Evolutionary conservation across 768 basidiomycete species (phyloP).

Genomic region (Macrolepiota dolichaula): DNA sequence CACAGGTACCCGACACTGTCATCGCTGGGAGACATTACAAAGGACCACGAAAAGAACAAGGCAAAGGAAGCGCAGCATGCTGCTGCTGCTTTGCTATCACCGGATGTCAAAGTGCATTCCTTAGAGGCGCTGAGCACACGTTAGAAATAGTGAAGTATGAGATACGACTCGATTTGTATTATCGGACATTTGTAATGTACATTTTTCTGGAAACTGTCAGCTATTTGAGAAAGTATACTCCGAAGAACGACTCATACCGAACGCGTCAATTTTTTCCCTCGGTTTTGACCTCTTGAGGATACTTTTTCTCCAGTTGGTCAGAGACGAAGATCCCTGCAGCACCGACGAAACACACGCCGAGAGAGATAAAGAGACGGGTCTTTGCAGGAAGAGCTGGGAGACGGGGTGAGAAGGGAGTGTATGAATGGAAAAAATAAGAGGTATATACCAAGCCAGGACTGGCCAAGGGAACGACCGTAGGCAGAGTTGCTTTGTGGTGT

Average conservation of each 20-base stretch:
- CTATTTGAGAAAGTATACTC: background rate
- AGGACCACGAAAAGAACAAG: conserved; percentile 18
- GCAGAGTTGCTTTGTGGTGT: background rate
- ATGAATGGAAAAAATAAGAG: background rate
- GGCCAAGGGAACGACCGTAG: conserved; percentile 25
- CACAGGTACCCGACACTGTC: conserved; percentile 44
- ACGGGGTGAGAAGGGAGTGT: conserved; percentile 10
- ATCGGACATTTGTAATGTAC: background rate
- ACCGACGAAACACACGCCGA: conserved; percentile 45
- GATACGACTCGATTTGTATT: conserved; percentile 1
- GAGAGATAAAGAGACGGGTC: conserved; percentile 49
- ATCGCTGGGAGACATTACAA: conserved; percentile 34
- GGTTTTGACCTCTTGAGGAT: conserved; percentile 19
- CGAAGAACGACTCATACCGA: background rate
- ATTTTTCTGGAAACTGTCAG: background rate
- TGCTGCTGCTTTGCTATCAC: background rate
- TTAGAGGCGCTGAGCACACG: too few species aligned
- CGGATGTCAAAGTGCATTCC: background rate
- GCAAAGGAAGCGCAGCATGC: background rate
- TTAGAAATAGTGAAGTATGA: background rate
- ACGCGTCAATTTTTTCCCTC: background rate
- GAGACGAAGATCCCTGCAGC: conserved; percentile 45
- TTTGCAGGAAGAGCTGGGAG: conserved; percentile 47
- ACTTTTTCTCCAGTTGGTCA: conserved; percentile 45
- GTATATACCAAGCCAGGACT: conserved; percentile 39